These are phyloP conservation scores for Xylariaceae sp. DNA, from an alignment of 2,329 filamentous ascomycete species.

Conservation along the genomic window DNA sequence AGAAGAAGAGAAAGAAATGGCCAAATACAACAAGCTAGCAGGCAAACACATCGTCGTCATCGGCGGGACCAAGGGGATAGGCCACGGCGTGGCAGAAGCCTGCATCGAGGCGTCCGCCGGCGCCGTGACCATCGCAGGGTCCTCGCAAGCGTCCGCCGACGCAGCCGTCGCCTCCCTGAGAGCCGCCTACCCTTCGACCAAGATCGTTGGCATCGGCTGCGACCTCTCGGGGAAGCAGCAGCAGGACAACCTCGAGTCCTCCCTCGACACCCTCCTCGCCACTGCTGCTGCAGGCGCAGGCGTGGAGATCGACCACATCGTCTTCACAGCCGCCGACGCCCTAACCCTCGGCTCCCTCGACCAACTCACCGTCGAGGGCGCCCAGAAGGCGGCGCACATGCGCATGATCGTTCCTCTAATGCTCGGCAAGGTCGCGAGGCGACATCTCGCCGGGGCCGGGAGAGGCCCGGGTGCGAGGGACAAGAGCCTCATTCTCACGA, in stretches of 20 bases:
- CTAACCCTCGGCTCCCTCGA: constrained; percentile 17
- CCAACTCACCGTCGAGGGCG: constrained; percentile 24
- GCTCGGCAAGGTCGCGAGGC: constrained; percentile 29
- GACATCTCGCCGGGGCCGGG: constrained; percentile 22
- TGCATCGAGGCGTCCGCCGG: constrained; percentile 18
- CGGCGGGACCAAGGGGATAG: constrained; percentile 26
- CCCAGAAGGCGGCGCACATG: constrained; percentile 26
- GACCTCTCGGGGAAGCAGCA: constrained; percentile 23
- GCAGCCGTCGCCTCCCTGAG: constrained; percentile 19
- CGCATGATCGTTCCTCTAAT: constrained; percentile 31
- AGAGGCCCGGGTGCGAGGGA: constrained; percentile 4
- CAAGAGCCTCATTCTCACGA: constrained; percentile 23
- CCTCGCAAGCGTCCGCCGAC: constrained; percentile 18
- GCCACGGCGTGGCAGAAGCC: constrained; percentile 25
- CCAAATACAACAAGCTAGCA: constrained; percentile 29
- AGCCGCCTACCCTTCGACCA: constrained; percentile 14
- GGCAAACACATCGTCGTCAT: constrained; percentile 29
- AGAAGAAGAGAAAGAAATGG: too few relatives aligned
- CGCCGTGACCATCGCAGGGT: constrained; percentile 23
- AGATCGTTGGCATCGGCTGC: constrained; percentile 19
- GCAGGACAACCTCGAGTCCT: constrained; percentile 17
- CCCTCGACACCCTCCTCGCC: constrained; percentile 22
- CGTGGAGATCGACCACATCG: constrained; percentile 25
- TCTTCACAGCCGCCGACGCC: constrained; percentile 29
- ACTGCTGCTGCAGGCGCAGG: constrained; percentile 3